These are phyloP conservation scores for Chalaropsis ovoidea DNA, from an alignment of 2,329 filamentous ascomycete species.

Conservation along the genomic window DNA sequence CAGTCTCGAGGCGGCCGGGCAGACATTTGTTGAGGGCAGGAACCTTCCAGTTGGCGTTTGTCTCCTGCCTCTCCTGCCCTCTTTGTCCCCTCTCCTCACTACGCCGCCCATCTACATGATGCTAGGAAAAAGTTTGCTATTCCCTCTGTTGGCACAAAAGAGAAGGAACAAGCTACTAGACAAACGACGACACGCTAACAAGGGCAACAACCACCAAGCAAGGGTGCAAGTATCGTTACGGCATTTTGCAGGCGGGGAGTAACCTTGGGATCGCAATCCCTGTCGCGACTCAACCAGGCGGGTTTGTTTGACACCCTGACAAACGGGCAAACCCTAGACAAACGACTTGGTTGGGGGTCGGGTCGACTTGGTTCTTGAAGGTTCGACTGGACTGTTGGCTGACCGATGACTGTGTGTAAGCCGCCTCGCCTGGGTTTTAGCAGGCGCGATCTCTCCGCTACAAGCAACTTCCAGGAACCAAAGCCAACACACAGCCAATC, in stretches of 20 bases:
- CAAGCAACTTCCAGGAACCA: neutral
- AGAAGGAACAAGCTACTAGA: too few relatives aligned
- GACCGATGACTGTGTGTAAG: neutral
- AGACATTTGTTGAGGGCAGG: too few relatives aligned
- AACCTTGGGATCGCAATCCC: constrained; percentile 22
- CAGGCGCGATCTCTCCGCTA: neutral
- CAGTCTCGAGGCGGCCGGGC: too few relatives aligned
- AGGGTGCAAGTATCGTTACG: neutral
- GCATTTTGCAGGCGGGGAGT: neutral
- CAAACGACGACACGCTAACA: neutral
- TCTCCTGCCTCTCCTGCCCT: too few relatives aligned
- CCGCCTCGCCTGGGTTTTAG: neutral
- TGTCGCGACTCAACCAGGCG: constrained; percentile 21
- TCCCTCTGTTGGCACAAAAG: too few relatives aligned
- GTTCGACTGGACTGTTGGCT: neutral
- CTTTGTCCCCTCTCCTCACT: too few relatives aligned
- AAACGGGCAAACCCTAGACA: constrained; percentile 6
- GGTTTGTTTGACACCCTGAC: constrained; percentile 5
- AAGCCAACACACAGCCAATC: neutral
- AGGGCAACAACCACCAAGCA: neutral
- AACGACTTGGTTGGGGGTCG: neutral
- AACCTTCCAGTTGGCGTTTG: too few relatives aligned
- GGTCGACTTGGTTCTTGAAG: neutral
- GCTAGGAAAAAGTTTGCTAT: too few relatives aligned
- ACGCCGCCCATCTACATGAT: too few relatives aligned